Evolutionary conservation across 2,329 filamentous ascomycete species (phyloP), one percentile per base, ranked within the genome.

Genomic region (Colletotrichum sp.): DNA sequence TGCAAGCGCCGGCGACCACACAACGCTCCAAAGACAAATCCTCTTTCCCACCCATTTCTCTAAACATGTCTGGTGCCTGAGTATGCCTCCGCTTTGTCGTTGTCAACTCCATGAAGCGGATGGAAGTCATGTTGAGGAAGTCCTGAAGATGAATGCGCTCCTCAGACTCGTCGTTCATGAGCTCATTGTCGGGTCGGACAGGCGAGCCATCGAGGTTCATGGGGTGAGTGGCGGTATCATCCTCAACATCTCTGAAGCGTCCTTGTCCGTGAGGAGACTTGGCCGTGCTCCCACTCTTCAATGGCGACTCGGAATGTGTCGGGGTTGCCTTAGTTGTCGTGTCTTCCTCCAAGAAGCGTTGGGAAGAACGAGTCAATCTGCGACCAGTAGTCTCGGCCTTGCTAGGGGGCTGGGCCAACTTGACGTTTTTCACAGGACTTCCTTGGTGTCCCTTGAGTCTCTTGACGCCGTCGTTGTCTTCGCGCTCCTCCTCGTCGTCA

Each of bases 31-130:
- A 87, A 5, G 90, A 90, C 69, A 90, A 78, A 58, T 91, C 89
- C 32, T 92, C 90, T 74, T 87, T 85, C 48, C 85, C 85, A 7
- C 82, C 80, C 26, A 86, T 86, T 58, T 89, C 86, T 66, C 85
- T 86, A 24, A 87, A 81, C 14, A 84, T 80, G 69, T 87, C 83
- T 16, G 92, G 92, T 4, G 91, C 94, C 61, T 94, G 92, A 0
- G 96, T 98, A 79, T 97, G 94, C 71, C 97, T 91, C 78, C 96
- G 90, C 83, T 98, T 98, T 2, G 96, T 98, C 0, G 96, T 98
- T n/a, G 94, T 98, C 65, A 99, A 89, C 82, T 99, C 97, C 94
- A 99, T 98, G 86, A 99, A 99, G 69, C 96, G 95, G 80, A 99
- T 98, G 74, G 95, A 97, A 4, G 96, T 98, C 92, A 98, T 93